These are phyloP conservation scores for Cornus kousa DNA, from an alignment of 148 eudicot genomes.

Conservation along the genomic window DNA sequence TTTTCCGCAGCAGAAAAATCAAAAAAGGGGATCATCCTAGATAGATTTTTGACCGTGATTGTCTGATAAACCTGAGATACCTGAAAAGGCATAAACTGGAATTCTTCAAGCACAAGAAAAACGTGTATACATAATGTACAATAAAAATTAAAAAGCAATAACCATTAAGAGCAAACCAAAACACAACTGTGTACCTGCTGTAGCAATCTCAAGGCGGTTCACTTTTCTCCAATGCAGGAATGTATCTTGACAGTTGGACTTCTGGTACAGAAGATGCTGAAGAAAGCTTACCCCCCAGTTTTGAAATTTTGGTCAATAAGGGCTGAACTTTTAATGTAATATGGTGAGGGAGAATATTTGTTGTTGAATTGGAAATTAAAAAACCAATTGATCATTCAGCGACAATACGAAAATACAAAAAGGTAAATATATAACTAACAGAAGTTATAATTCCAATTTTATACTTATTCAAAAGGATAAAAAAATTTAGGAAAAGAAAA, in stretches of 20 bases:
- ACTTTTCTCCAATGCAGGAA: conserved; percentile 79
- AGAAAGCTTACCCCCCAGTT: conserved; percentile 79
- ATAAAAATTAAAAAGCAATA: background rate
- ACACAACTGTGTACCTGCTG: conserved; percentile 57
- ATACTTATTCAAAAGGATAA: background rate
- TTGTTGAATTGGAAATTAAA: background rate
- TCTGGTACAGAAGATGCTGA: conserved; percentile 90
- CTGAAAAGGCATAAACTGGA: conserved; percentile 39
- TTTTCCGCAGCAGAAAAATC: conserved; percentile 76
- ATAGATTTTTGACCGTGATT: conserved; percentile 66
- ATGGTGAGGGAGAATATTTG: conserved; percentile 48
- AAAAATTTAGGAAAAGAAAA: background rate
- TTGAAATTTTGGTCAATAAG: conserved; percentile 68
- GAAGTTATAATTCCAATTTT: background rate
- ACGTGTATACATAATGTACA: background rate
- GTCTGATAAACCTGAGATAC: conserved; percentile 85
- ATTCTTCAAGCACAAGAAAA: background rate
- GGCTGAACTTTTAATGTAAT: conserved; percentile 69
- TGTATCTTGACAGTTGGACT: conserved; percentile 74
- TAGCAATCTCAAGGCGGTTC: conserved; percentile 76
- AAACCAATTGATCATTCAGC: background rate
- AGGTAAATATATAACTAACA: background rate
- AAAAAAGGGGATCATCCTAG: conserved; percentile 78
- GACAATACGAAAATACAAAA: background rate
- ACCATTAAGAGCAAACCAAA: background rate